These are phyloP conservation scores for Fusarium heterosporum DNA, from an alignment of 2,329 filamentous ascomycete species.

Conservation along the genomic window DNA sequence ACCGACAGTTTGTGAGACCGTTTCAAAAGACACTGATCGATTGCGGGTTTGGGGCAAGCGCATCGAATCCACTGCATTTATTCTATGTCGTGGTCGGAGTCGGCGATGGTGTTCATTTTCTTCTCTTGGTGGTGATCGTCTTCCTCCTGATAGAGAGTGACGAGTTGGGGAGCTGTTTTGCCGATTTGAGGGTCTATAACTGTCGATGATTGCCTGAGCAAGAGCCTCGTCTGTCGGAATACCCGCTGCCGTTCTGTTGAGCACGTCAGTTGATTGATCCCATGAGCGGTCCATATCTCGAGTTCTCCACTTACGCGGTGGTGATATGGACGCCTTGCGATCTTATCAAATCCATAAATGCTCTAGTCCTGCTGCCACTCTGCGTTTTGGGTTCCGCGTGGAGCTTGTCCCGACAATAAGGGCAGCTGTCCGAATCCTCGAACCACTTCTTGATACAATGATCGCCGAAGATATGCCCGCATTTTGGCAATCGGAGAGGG, in stretches of 20 bases:
- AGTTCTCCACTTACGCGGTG: constrained; percentile 37
- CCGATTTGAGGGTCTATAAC: constrained; percentile 28
- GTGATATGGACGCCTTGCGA: constrained; percentile 41
- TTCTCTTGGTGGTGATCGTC: constrained; percentile 49
- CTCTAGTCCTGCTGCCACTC: constrained; percentile 33
- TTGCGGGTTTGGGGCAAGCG: constrained; percentile 9
- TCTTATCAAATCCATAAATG: constrained; percentile 51
- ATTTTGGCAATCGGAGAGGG: constrained; percentile 69
- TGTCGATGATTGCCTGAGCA: constrained; percentile 28
- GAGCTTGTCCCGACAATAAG: constrained; percentile 72
- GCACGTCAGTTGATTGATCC: constrained; percentile 20
- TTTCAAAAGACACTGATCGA: constrained; percentile 4
- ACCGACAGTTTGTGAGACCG: constrained; percentile 4
- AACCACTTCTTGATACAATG: constrained; percentile 75
- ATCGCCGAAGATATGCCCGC: constrained; percentile 73
- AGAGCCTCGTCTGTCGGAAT: constrained; percentile 39
- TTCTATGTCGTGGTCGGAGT: constrained; percentile 46
- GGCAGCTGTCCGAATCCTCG: constrained; percentile 70
- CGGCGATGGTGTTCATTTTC: constrained; percentile 46
- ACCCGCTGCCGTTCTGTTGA: constrained; percentile 16
- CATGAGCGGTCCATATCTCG: not conserved
- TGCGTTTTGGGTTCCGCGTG: constrained; percentile 59
- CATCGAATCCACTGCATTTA: constrained; percentile 9
- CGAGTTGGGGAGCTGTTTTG: constrained; percentile 28
- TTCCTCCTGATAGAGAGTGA: constrained; percentile 29